Percentiles rank a stretch among this genome's conserved stretches.
These are phyloP conservation scores for Fusarium incarnatum DNA, from an alignment of 2,329 filamentous ascomycete genomes.

Conservation along the genomic window DNA sequence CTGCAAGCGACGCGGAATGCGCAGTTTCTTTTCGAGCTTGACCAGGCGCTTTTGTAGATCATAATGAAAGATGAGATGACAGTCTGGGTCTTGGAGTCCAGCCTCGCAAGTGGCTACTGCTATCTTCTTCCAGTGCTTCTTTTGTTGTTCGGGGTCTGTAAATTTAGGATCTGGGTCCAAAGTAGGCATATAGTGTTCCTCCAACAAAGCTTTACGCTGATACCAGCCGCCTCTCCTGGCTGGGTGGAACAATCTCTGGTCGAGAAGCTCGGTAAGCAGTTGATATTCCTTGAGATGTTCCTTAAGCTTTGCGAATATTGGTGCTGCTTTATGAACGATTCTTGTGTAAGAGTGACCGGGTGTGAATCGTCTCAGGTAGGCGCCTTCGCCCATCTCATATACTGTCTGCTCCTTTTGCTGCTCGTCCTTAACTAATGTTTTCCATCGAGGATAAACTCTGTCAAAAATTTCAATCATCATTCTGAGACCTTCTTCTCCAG, in stretches of 20 bases:
- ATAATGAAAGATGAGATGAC: slow-evolving; percentile 93
- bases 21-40: slow-evolving; percentile 88
- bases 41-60: slow-evolving; percentile 93
- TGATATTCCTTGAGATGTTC: slow-evolving; percentile 81
- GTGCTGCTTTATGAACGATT: slow-evolving; percentile 88
- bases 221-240: slow-evolving; percentile 92
- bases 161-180: slow-evolving; percentile 59
- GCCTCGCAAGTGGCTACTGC: slow-evolving; percentile 85
- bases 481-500: slow-evolving; percentile 72
- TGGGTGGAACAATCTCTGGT: slow-evolving; percentile 85
- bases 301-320: slow-evolving; percentile 84
- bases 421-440: slow-evolving; percentile 76
- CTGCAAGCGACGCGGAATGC: slow-evolving; percentile 84
- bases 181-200: slow-evolving; percentile 92
- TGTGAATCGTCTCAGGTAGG: slow-evolving; percentile 89
- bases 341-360: slow-evolving; percentile 94
- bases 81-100: slow-evolving; percentile 87
- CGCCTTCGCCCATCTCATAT: slow-evolving; percentile 86
- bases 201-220: slow-evolving; percentile 90
- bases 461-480: slow-evolving; percentile 79
- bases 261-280: slow-evolving; percentile 79
- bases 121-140: slow-evolving; percentile 83
- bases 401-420: slow-evolving; percentile 79
- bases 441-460: slow-evolving; percentile 84
- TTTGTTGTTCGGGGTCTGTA: slow-evolving; percentile 65